Percentiles rank a stretch among this genome's conserved stretches.
These are phyloP conservation scores for Phalaenopsis equestris DNA, from an alignment of 106 monocot species.

Conservation along the genomic window DNA sequence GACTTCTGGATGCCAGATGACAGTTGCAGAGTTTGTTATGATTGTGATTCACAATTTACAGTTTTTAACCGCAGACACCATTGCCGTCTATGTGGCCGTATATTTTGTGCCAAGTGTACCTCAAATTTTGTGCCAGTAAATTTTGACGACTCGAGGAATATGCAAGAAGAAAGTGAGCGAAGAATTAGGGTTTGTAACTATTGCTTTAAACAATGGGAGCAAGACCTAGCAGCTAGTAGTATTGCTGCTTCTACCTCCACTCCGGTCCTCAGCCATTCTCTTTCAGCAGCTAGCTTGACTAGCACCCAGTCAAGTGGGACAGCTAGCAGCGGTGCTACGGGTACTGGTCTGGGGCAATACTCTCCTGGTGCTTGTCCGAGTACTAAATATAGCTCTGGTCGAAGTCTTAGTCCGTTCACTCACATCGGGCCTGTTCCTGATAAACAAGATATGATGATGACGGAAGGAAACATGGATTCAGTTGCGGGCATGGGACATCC, in stretches of 20 bases:
- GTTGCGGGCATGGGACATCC: slow-evolving; percentile 18
- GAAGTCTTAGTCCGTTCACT: slow-evolving; percentile 17
- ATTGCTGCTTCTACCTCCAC: slow-evolving; percentile 20
- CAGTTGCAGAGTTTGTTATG: slow-evolving; percentile 90
- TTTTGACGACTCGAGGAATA: slow-evolving; percentile 8
- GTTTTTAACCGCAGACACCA: slow-evolving; percentile 84
- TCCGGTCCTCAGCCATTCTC: slow-evolving; percentile 40
- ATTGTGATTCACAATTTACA: slow-evolving; percentile 82
- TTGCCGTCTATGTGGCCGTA: slow-evolving; percentile 75
- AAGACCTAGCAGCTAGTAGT: slow-evolving; percentile 14
- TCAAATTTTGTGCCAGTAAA: slow-evolving; percentile 42
- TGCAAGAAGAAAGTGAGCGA: slow-evolving; percentile 30
- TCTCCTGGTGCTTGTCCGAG: slow-evolving; percentile 26
- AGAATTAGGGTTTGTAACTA: slow-evolving; percentile 74
- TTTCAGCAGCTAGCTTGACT: slow-evolving; percentile 42
- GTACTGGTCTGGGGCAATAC: slow-evolving; percentile 20
- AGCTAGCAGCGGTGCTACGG: slow-evolving; percentile 27
- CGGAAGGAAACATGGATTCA: slow-evolving; percentile 27
- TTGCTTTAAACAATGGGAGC: slow-evolving; percentile 74
- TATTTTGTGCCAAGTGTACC: slow-evolving; percentile 85
- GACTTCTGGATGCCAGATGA: slow-evolving; percentile 96
- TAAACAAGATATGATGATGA: slow-evolving; percentile 24
- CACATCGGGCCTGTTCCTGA: slow-evolving; percentile 18
- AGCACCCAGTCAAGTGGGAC: slow-evolving; percentile 60
- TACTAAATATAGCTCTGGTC: slow-evolving; percentile 14